Conservation (phyloP, 1,139 yeast genomes). For the Saccharomycopsis crataegensis region DNA sequence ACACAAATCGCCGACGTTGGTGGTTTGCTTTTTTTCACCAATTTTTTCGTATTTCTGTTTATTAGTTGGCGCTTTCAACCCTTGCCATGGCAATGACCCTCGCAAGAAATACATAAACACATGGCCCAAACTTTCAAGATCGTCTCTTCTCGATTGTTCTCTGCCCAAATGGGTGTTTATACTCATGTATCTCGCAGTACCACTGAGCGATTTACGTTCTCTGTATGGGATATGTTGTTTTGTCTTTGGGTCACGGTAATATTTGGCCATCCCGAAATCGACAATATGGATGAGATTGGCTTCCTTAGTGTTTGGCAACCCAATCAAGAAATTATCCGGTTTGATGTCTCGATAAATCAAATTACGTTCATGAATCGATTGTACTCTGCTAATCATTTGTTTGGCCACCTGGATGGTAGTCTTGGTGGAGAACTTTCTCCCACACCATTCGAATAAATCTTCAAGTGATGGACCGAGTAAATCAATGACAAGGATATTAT, state of each 20-base stretch:
- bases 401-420: constrained; percentile 87
- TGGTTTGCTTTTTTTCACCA: constrained; percentile 88
- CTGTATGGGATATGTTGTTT: constrained; percentile 55
- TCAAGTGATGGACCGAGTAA: constrained; percentile 92
- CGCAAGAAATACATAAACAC: constrained; percentile 56
- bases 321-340: constrained; percentile 91
- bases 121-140: constrained; percentile 56
- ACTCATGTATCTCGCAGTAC: constrained; percentile 61
- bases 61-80: constrained; percentile 88
- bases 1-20: constrained; percentile 71
- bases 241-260: constrained; percentile 54
- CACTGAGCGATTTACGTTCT: constrained; percentile 55
- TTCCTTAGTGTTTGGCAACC: constrained; percentile 44
- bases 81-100: constrained; percentile 56
- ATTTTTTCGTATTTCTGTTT: constrained; percentile 94
- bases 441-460: constrained; percentile 98
- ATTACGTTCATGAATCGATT: constrained; percentile 82
- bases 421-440: constrained; percentile 77
- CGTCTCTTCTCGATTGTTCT: constrained; percentile 59
- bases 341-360: constrained; percentile 90
- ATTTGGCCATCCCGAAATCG: constrained; percentile 64
- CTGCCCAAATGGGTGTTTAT: constrained; percentile 59
- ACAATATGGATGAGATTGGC: constrained; percentile 49
- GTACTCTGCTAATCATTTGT: constrained; percentile 85
- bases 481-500: constrained; percentile 88